Evolutionary conservation across 2,329 filamentous ascomycete genomes (phyloP), one percentile per base, ranked within the genome.

Genomic region (Pseudocercospora ulei): DNA sequence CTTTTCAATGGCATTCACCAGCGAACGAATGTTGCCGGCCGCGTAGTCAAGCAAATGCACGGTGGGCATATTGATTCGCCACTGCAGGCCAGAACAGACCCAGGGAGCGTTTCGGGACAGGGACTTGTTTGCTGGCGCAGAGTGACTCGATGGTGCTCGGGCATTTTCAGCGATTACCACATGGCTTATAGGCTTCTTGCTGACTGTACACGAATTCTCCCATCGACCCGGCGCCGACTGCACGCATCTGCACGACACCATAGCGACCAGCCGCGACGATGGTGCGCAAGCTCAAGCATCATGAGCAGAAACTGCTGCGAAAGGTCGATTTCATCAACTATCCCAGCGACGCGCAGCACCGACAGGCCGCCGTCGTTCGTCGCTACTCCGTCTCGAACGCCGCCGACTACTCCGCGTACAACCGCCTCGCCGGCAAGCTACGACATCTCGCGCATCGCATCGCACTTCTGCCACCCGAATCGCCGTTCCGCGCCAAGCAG

Each of bases 1-100:
- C 64, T 90, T 93, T 63, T 98, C 88, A 57, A 98, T 93, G 55
- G 88, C 90, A 69, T 98, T 98, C 59, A 87, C 88, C 55, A 98
- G 75, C 48, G 87, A 95, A 50, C 88, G 81, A 54, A 98, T 79
- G 63, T 98, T 98, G 58, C 90, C 90, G 46, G 90, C 88, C 51
- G 95, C 88, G 62, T 95, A 96, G 67, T 96, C 76, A 37, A 80
- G 68, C 71, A 90, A 66, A 65, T 88, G 75, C 48, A 88, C 82
- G 33, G 73, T 83, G 48, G 82, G 76, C 80, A 86, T 86, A 35
- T 27, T 53, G 17, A 13, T 8, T 22, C 19, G 27, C 25, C 11
- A 17, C 16, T 19, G 2, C 9, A n/a, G n/a, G n/a, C n/a, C n/a
- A n/a, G n/a, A n/a, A n/a, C n/a, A n/a, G n/a, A n/a, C n/a, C n/a